Percentiles rank a stretch among this genome's conserved stretches.
phyloP scores from a whole-genome alignment of 1,284 basidiomycete genomes.

The Malassezia psittaci region DNA sequence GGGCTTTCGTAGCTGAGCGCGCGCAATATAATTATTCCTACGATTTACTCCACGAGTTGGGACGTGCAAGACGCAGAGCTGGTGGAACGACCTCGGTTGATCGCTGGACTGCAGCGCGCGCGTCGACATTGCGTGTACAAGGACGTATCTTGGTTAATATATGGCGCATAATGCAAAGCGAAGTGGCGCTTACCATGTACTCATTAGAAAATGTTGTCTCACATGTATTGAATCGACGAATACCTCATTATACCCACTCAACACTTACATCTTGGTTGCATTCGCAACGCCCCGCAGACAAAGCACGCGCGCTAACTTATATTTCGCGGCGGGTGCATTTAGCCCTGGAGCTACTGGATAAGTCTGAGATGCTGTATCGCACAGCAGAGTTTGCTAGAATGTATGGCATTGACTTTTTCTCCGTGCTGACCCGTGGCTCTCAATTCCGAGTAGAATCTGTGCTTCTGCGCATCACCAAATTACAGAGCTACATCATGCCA shows the following conservation, averaged over 20 bases:
- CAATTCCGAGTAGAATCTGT: conserved; percentile 99
- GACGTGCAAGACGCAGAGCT: conserved; percentile 27
- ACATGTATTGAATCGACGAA: conserved; percentile 33
- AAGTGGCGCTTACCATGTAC: conserved; percentile 68
- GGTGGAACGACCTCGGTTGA: conserved; percentile 10
- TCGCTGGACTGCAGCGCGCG: conserved; percentile 63
- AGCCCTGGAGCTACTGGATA: conserved; percentile 33
- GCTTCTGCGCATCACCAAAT: conserved; percentile 95
- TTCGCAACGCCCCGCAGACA: conserved; percentile 18
- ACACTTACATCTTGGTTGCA: conserved; percentile 67
- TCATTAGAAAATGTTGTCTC: conserved; percentile 79
- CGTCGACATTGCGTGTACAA: conserved; percentile 70
- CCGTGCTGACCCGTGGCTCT: conserved; percentile 83
- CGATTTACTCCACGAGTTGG: conserved; percentile 47
- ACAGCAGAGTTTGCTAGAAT: conserved; percentile 77
- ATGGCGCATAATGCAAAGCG: conserved; percentile 82
- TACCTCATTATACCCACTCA: conserved; percentile 63
- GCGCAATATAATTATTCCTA: conserved; percentile 48
- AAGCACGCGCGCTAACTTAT: conserved; percentile 26
- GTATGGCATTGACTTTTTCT: conserved; percentile 93
- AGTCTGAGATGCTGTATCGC: conserved; percentile 39
- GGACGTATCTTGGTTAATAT: conserved; percentile 85
- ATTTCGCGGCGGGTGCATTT: conserved; percentile 27
- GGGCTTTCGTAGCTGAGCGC: conserved; percentile 78
- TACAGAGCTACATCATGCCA: conserved; percentile 58